These are phyloP conservation scores for Odonthalia washingtoniensis DNA, from an alignment of 31 red algal species.

Conservation along the genomic window DNA sequence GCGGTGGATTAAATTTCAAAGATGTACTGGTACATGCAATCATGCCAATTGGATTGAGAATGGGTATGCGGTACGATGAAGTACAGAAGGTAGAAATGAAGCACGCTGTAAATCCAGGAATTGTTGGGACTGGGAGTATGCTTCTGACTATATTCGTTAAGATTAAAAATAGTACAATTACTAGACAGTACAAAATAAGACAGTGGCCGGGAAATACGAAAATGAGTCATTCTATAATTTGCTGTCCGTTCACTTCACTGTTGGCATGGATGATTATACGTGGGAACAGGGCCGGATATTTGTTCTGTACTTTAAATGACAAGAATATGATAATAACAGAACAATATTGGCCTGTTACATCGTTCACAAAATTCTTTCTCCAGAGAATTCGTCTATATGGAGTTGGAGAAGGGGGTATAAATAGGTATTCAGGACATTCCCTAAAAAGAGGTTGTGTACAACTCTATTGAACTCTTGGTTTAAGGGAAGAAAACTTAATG, in stretches of 20 bases:
- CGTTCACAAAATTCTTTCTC: background rate
- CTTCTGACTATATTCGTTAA: background rate
- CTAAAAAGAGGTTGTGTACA: no score
- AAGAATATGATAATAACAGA: slow-evolving; percentile 8
- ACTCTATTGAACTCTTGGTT: background rate
- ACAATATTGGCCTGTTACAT: background rate
- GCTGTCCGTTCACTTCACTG: slow-evolving; percentile 35
- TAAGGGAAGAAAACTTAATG: background rate
- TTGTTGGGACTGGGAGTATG: background rate
- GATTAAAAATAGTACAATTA: slow-evolving; percentile 37
- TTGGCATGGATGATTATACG: slow-evolving; percentile 30
- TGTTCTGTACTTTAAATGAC: slow-evolving; percentile 34
- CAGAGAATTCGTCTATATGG: background rate
- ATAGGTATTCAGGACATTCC: background rate
- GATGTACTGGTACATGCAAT: background rate
- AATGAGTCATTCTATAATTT: slow-evolving; percentile 13
- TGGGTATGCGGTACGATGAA: background rate
- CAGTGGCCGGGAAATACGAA: slow-evolving; percentile 35
- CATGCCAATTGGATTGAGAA: background rate
- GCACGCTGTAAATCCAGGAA: background rate
- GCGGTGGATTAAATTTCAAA: background rate
- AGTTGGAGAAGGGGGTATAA: background rate
- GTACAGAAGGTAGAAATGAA: background rate
- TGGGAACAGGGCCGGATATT: background rate
- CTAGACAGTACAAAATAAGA: slow-evolving; percentile 8